Percentiles rank a stretch among this genome's conserved stretches.
These are phyloP conservation scores for Russula sp. DNA, from an alignment of 768 basidiomycete genomes.

Conservation along the genomic window DNA sequence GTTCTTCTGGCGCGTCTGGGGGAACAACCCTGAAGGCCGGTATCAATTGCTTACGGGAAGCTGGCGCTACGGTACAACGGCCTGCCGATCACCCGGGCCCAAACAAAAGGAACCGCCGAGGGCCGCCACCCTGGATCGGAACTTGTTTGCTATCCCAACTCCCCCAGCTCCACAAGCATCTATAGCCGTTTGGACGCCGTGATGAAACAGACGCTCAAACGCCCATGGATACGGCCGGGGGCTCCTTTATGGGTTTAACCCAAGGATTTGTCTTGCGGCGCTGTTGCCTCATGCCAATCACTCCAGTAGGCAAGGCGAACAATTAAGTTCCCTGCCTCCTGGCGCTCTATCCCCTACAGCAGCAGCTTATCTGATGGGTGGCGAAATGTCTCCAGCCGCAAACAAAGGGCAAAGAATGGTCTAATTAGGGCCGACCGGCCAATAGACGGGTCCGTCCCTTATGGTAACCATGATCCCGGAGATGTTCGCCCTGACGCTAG, in stretches of 20 bases:
- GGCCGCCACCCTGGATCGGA: conserved; percentile 19
- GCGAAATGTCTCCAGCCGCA: conserved; percentile 4
- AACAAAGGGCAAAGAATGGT: conserved; percentile 17
- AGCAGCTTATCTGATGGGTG: conserved; percentile 19
- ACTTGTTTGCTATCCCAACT: not conserved
- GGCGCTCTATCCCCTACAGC: conserved; percentile 15
- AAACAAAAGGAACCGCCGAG: conserved; percentile 10
- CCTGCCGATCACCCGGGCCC: conserved; percentile 17
- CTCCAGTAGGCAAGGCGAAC: conserved; percentile 14
- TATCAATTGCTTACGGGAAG: conserved; percentile 19
- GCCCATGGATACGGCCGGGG: conserved; percentile 4
- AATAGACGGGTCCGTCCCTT: conserved; percentile 9
- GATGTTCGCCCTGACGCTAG: not conserved
- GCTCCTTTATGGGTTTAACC: conserved; percentile 9
- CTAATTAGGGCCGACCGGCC: conserved; percentile 14
- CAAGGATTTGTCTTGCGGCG: conserved; percentile 8
- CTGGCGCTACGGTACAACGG: conserved; percentile 11
- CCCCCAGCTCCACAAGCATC: not conserved
- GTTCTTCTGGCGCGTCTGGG: not conserved
- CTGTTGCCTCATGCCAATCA: conserved; percentile 20
- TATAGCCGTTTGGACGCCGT: conserved; percentile 5
- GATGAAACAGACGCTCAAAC: conserved; percentile 11
- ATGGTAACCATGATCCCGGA: conserved; percentile 16
- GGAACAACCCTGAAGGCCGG: conserved; percentile 8
- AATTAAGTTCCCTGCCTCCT: conserved; percentile 14